phyloP scores from a whole-genome alignment of 306 rosid genomes.

The Corylus avellana region DNA sequence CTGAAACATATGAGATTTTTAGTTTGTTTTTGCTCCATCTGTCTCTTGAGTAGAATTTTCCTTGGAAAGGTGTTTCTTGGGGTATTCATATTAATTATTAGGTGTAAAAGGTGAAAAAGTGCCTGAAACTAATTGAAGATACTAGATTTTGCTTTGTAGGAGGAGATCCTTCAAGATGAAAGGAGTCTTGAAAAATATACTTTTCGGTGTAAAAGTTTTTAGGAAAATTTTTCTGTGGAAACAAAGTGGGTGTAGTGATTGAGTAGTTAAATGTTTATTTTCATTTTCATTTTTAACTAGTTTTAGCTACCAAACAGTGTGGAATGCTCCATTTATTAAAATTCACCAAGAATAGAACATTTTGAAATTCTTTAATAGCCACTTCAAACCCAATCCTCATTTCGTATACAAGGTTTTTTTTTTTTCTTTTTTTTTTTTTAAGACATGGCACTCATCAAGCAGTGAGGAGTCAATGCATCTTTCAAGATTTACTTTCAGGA shows the following conservation, averaged over 20 bases:
- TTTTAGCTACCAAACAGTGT: neutral
- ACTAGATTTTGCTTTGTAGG: neutral
- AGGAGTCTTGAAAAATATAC: neutral
- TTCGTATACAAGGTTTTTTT: too few species aligned
- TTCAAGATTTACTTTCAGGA: neutral
- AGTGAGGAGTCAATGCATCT: neutral
- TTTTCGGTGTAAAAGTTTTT: neutral
- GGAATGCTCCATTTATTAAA: neutral
- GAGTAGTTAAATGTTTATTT: neutral
- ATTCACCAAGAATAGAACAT: neutral
- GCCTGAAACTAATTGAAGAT: neutral
- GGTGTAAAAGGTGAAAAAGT: neutral
- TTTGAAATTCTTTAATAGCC: neutral
- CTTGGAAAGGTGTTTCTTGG: neutral
- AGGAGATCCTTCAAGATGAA: neutral
- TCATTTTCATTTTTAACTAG: neutral
- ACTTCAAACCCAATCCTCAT: neutral
- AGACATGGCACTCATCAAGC: neutral
- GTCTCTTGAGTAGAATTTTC: neutral
- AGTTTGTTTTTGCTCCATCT: neutral
- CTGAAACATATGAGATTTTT: too few species aligned
- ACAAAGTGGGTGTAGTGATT: neutral
- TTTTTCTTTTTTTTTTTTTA: neutral
- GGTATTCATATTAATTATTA: neutral
- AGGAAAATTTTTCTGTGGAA: neutral